Conservation (phyloP, 2,329 filamentous ascomycete genomes). For the Xylaria sp. region DNA sequence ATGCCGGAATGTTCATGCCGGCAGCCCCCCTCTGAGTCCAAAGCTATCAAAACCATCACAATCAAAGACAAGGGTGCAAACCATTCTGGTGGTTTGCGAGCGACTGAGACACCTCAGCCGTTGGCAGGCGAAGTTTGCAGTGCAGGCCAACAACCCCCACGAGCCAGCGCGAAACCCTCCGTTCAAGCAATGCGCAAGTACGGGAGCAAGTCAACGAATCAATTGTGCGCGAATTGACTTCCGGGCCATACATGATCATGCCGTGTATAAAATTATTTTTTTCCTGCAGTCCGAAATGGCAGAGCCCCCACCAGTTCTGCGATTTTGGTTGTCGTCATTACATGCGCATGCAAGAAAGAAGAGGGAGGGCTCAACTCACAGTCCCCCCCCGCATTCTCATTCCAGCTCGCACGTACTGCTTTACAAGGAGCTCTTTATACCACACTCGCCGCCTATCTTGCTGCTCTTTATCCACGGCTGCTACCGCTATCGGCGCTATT, state of each 20-base stretch:
- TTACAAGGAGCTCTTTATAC: background rate
- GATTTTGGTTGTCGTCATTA: constrained; percentile 4
- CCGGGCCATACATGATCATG: background rate
- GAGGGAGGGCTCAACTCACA: constrained; percentile 10
- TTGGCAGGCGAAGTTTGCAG: background rate
- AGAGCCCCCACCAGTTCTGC: constrained; percentile 14
- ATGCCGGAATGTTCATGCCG: background rate
- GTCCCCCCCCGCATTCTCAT: constrained; percentile 25
- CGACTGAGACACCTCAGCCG: background rate
- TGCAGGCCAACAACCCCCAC: background rate
- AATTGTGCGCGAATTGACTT: constrained; percentile 2
- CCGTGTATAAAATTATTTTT: background rate
- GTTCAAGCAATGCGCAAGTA: too few relatives aligned
- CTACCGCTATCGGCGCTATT: background rate
- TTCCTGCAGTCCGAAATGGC: background rate
- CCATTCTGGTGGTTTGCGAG: constrained; percentile 6
- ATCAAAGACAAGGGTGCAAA: background rate
- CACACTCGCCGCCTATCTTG: background rate
- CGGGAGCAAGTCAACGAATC: background rate
- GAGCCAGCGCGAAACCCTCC: background rate
- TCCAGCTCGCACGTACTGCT: constrained; percentile 1
- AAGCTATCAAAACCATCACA: constrained; percentile 18
- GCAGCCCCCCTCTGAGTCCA: constrained; percentile 20
- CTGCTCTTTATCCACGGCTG: background rate
- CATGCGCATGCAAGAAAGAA: background rate